Base-by-base conservation (phyloP, 192 early-diverging fungal genomes). In the Chytriomyces sp. region DNA sequence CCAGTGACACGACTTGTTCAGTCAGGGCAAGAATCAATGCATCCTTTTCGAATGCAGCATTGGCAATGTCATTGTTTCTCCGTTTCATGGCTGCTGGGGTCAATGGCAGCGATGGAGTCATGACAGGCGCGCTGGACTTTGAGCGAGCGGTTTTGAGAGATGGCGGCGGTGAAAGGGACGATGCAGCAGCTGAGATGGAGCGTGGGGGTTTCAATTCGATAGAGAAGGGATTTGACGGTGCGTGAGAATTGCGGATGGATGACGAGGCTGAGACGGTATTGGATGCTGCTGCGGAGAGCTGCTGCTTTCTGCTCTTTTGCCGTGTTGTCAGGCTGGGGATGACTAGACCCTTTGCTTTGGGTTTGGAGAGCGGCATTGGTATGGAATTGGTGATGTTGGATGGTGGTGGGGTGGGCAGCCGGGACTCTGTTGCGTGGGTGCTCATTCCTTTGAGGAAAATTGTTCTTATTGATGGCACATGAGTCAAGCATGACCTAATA, bases 1-100 rank as follows among this genome's bases (percentile, higher is more conserved):
- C 78, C 26, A 79, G 57, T 11, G 45, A 60, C 10, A 35, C 62
- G 18, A 79, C 50, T 23, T 72, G 78, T 6, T 48, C 71, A 35
- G 66, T 71, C 53, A 78, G 64, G 11, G 78, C 70, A 6, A 46
- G 26, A n/a, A 74, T 60, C n/a, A 74, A 63, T 6, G 10, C 7
- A 16, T 75, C 73, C 63, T 75, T 75, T 46, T 75, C 73, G 6
- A 20, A 11, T 0, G 53, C 53, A 11, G 11, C 13, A 57, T 57
- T 57, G 13, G 53, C 53, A 20, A 20, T 20, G 53, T 57, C 53
- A 11, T 11, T 18, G 11, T 18, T 20, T 11, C 13, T 20, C 20
- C 20, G 11, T 11, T 20, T 11, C 20, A 18, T 57, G 13, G 53
- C 53, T 3, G 53, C 53, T 11, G 53, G 53, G 20, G 13, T 57